These are phyloP conservation scores for Uronychia setigera DNA, from an alignment of 73 alveolate species.

Conservation along the genomic window DNA sequence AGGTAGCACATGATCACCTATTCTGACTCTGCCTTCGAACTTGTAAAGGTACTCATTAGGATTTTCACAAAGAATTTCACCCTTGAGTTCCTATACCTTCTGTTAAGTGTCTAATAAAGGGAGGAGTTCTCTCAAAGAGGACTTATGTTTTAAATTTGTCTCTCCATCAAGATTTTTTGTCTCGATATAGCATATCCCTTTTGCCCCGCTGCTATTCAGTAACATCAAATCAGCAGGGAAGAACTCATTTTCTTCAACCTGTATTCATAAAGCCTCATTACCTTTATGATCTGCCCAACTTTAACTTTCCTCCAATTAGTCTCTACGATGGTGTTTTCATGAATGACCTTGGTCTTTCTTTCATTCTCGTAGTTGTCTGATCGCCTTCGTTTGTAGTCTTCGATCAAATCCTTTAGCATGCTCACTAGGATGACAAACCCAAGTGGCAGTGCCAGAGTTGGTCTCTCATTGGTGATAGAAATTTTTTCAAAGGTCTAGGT, in stretches of 20 bases:
- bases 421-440: slow-evolving; percentile 83
- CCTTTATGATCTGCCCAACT: slow-evolving; percentile 88
- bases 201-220: slow-evolving; percentile 78
- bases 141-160: slow-evolving; percentile 90
- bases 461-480: slow-evolving; percentile 86
- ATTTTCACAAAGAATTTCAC: slow-evolving; percentile 57
- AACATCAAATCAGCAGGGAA: slow-evolving; percentile 93
- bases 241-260: slow-evolving; percentile 75
- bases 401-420: slow-evolving; percentile 92
- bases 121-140: slow-evolving; percentile 60
- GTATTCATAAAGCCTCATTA: background rate
- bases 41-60: slow-evolving; percentile 63
- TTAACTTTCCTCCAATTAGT: slow-evolving; percentile 83
- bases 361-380: slow-evolving; percentile 65
- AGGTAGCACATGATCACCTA: slow-evolving; percentile 18
- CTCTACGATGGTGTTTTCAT: background rate
- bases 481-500: slow-evolving; percentile 53
- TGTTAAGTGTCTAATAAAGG: slow-evolving; percentile 43
- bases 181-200: slow-evolving; percentile 92
- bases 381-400: slow-evolving; percentile 92
- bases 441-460: slow-evolving; percentile 88
- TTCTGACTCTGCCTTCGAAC: slow-evolving; percentile 48
- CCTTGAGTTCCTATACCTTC: slow-evolving; percentile 33
- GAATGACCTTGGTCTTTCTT: background rate
- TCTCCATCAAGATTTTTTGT: slow-evolving; percentile 98